phyloP scores from a whole-genome alignment of 2,329 filamentous ascomycete genomes.

The Aspergillus pseudoviridinutans region DNA sequence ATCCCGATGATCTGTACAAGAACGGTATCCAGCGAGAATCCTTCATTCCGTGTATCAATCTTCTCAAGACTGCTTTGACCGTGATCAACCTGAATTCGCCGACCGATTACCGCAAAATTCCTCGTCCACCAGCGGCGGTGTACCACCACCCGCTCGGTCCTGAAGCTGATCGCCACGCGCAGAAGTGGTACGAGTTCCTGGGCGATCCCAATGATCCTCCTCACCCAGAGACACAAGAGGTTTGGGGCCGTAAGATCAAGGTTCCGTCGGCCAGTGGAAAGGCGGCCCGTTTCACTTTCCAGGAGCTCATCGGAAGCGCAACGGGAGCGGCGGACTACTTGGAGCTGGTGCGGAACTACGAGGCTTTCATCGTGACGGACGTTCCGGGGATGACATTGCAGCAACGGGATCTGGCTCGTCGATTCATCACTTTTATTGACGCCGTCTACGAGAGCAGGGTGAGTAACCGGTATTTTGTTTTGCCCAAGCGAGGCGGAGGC shows the following conservation, averaged over 20 bases:
- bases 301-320: slow-evolving; percentile 82
- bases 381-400: slow-evolving; percentile 87
- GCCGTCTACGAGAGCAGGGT: slow-evolving; percentile 79
- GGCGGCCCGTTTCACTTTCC: slow-evolving; percentile 86
- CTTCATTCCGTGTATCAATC: slow-evolving; percentile 90
- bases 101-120: slow-evolving; percentile 97
- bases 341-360: slow-evolving; percentile 83
- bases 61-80: slow-evolving; percentile 77
- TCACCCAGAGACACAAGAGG: slow-evolving; percentile 71
- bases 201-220: slow-evolving; percentile 76
- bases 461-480: slow-evolving; percentile 15
- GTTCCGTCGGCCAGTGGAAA: slow-evolving; percentile 85
- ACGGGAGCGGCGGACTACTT: slow-evolving; percentile 94
- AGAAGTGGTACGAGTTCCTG: slow-evolving; percentile 94
- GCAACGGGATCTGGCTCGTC: slow-evolving; percentile 78
- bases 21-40: slow-evolving; percentile 96
- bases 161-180: slow-evolving; percentile 72
- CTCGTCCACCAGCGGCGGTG: slow-evolving; percentile 84
- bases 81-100: slow-evolving; percentile 93
- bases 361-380: slow-evolving; percentile 87
- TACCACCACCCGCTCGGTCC: slow-evolving; percentile 85
- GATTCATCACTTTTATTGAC: slow-evolving; percentile 97
- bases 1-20: slow-evolving; percentile 93
- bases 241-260: slow-evolving; percentile 88
- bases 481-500: background rate